Base-by-base conservation (phyloP, 345 rosid genomes). In the Carallia brachiata region DNA sequence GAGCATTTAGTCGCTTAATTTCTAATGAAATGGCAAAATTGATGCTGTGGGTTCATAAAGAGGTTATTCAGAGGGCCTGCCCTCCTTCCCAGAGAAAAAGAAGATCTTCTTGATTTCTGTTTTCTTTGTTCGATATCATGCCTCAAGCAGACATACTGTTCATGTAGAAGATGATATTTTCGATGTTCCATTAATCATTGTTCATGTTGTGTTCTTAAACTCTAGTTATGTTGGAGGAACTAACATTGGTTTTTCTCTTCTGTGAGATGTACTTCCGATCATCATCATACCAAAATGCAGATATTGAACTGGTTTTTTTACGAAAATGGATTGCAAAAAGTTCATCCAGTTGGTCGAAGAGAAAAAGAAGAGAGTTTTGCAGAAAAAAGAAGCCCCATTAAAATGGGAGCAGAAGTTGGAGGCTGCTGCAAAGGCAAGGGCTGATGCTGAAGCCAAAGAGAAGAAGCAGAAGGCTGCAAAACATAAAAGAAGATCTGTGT, bases 321-420 rank as follows among this genome's bases (percentile, higher is more conserved):
- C 70, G 59, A 52, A 84, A 87, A 94, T 92, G 97, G 97, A 94
- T 89, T 79, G 86, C 97, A 94, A 92, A 87, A 94, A 76, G 82
- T 94, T 94, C 86, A 89, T 92, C 69, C 96, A 89, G 78, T 55
- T 95, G 92, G 97, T 92, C 31, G 97, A 95, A 85, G 97, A 95
- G 88, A 92, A 91, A 71, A 92, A 90, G 83, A 85, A 85, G 80
- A 85, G 85, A 80, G 84, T 83, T 62, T 76, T 92, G 61, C 93
- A 90, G 86, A 89, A 78, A 85, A 83, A 81, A 71, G 95, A 91
- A 85, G 97, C 96, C 56, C 97, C 93, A 71, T 47, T 92, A 76
- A 86, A 89, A 81, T 92, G 99, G 99, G 92, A 95, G 84, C 96
- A 90, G 83, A 95, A 90, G 89, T 80, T 95, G 28, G 97, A 95